phyloP scores from a whole-genome alignment of 768 basidiomycete genomes.

The Macrolepiota dolichaula region DNA sequence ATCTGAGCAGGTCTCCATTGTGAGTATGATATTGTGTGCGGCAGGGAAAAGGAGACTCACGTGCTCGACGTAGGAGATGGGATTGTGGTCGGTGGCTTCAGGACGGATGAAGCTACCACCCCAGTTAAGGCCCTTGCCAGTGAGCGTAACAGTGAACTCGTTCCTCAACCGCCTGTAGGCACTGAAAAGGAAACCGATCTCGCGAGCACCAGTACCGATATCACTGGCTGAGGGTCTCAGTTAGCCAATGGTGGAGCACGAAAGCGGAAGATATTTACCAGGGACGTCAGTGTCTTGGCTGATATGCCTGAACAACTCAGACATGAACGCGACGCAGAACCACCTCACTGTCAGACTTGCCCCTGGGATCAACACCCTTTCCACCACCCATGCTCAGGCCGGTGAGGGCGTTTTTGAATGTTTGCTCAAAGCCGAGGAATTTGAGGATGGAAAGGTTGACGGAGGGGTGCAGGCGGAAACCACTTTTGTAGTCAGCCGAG shows the following conservation, averaged over 20 bases:
- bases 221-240: conserved; percentile 44
- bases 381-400: conserved; percentile 77
- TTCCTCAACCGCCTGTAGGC: conserved; percentile 74
- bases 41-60: conserved; percentile 33
- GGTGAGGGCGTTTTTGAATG: conserved; percentile 78
- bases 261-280: conserved; percentile 24
- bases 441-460: conserved; percentile 83
- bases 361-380: conserved; percentile 83
- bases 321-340: conserved; percentile 73
- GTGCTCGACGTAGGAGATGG: conserved; percentile 74
- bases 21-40: not conserved
- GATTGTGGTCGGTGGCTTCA: conserved; percentile 69
- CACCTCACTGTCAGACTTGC: conserved; percentile 69
- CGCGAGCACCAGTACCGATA: conserved; percentile 73
- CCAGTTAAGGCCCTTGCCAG: conserved; percentile 68
- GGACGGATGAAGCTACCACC: conserved; percentile 74
- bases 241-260: not conserved
- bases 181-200: conserved; percentile 75
- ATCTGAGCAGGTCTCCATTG: conserved; percentile 31
- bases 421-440: conserved; percentile 82
- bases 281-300: conserved; percentile 76
- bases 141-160: conserved; percentile 68
- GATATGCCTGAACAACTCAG: conserved; percentile 69
- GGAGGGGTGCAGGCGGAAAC: conserved; percentile 73
- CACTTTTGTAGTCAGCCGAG: conserved; percentile 79